These are phyloP conservation scores for Wakefieldia striispora DNA, from an alignment of 768 basidiomycete genomes.

Conservation along the genomic window DNA sequence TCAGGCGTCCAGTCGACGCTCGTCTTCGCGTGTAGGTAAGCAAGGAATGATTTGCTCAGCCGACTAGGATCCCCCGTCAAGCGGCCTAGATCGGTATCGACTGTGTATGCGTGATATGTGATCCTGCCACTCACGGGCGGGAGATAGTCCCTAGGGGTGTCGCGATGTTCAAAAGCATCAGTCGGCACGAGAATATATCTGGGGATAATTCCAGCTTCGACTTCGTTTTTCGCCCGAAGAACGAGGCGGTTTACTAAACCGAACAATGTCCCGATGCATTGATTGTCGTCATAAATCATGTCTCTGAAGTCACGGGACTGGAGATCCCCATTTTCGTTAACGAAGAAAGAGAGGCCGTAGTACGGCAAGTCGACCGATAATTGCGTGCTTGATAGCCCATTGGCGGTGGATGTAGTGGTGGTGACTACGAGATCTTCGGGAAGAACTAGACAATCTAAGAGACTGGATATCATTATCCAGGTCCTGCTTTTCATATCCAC, in stretches of 20 bases:
- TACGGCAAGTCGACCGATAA: slow-evolving; percentile 33
- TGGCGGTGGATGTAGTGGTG: neutral
- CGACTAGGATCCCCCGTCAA: slow-evolving; percentile 13
- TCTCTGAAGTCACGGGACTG: slow-evolving; percentile 37
- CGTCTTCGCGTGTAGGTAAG: slow-evolving; percentile 45
- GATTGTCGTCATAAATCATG: slow-evolving; percentile 38
- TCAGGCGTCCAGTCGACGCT: slow-evolving; percentile 36
- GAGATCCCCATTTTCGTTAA: slow-evolving; percentile 26
- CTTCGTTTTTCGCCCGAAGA: slow-evolving; percentile 17
- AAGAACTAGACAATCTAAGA: slow-evolving; percentile 6
- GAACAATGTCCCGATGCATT: slow-evolving; percentile 39
- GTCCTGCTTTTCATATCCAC: slow-evolving; percentile 21
- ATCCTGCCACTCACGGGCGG: slow-evolving; percentile 28
- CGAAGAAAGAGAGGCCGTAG: slow-evolving; percentile 36
- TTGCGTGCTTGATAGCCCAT: neutral
- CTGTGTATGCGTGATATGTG: slow-evolving; percentile 25
- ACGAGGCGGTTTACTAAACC: slow-evolving; percentile 39
- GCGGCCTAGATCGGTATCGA: slow-evolving; percentile 29
- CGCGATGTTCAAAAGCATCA: neutral
- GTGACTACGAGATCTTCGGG: slow-evolving; percentile 24
- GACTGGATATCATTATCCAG: slow-evolving; percentile 14
- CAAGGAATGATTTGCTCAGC: slow-evolving; percentile 33
- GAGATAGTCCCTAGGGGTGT: slow-evolving; percentile 5
- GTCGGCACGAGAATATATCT: slow-evolving; percentile 12
- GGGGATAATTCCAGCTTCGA: neutral